Evolutionary conservation across 2,329 filamentous ascomycete species (phyloP), one percentile per base, ranked within the genome.

Genomic region (Penicillium sp.): DNA sequence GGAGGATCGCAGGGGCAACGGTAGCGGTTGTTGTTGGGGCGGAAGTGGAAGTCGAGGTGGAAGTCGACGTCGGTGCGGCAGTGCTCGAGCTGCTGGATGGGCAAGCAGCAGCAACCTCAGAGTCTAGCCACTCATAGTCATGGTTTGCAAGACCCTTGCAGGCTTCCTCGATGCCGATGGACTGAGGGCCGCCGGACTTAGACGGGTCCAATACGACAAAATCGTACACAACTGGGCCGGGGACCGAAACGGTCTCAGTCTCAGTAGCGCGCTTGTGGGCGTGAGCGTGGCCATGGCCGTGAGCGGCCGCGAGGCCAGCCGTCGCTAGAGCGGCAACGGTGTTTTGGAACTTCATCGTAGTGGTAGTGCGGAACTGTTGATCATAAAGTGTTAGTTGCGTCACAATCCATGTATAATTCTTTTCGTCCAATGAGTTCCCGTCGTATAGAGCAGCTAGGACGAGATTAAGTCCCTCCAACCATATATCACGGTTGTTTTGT

Each of bases 81-180:
- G 70, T 52, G 42, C 65, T 61, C 48, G 59, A 55, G 61, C 58
- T 64, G 61, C 63, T 38, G 54, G 52, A 58, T 51, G 63, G 62
- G 75, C 83, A 83, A 43, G 81, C 81, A 49, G 84, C 83, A 15
- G 77, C 77, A 44, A 86, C 83, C 64, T 85, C 84, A 45, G 89
- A 79, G 49, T 89, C 78, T 47, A 88, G 80, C 78, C 86, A 94
- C 59, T 81, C 75, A 45, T 85, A 72, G 47, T 84, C 83, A 52
- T 91, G 89, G 61, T 88, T 83, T 57, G 82, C 77, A 66, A 97
- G 82, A 63, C 91, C 91, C 55, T 84, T 72, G 77, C 88, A 82
- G 53, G 91, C 91, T 59, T 91, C 83, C 0, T 83, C 75, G 25
- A 62, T 53, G 53, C 59, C 59, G 55, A 74, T 68, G 23, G 54